phyloP scores from a whole-genome alignment of 2,329 filamentous ascomycete species.

The Arthrobotrys sinensis region DNA sequence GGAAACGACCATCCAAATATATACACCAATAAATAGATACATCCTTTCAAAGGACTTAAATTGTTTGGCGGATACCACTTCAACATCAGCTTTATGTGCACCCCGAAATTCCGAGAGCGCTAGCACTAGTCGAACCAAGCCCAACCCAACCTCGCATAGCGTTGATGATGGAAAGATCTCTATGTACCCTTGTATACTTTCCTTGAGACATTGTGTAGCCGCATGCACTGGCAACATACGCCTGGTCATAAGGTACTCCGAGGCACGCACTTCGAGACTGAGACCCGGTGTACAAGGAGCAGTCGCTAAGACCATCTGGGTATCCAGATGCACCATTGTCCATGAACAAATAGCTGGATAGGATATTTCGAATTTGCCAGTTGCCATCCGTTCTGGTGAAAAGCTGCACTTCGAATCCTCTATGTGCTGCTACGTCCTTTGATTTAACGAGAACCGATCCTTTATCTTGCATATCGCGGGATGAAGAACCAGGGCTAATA shows the following conservation, averaged over 20 bases:
- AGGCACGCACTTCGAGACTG: conserved; percentile 62
- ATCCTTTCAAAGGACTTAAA: background rate
- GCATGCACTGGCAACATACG: conserved; percentile 63
- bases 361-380: conserved; percentile 65
- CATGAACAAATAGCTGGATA: conserved; percentile 65
- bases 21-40: background rate
- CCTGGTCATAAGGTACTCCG: conserved; percentile 64
- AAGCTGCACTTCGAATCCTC: conserved; percentile 64
- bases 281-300: conserved; percentile 64
- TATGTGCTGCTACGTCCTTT: conserved; percentile 64
- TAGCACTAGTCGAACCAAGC: conserved; percentile 62
- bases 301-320: conserved; percentile 65
- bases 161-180: conserved; percentile 65
- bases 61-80: background rate
- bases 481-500: conserved; percentile 62
- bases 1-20: background rate
- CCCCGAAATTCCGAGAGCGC: conserved; percentile 63
- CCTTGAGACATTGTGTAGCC: conserved; percentile 63
- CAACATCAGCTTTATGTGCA: conserved; percentile 47
- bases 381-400: conserved; percentile 65
- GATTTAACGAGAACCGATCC: conserved; percentile 65
- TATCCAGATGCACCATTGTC: conserved; percentile 63
- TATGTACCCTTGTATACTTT: conserved; percentile 65
- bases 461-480: conserved; percentile 65
- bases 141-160: conserved; percentile 65